Evolutionary conservation across 2,329 filamentous ascomycete species (phyloP), one percentile per base, ranked within the genome.

Genomic region (Neurospora sp.): DNA sequence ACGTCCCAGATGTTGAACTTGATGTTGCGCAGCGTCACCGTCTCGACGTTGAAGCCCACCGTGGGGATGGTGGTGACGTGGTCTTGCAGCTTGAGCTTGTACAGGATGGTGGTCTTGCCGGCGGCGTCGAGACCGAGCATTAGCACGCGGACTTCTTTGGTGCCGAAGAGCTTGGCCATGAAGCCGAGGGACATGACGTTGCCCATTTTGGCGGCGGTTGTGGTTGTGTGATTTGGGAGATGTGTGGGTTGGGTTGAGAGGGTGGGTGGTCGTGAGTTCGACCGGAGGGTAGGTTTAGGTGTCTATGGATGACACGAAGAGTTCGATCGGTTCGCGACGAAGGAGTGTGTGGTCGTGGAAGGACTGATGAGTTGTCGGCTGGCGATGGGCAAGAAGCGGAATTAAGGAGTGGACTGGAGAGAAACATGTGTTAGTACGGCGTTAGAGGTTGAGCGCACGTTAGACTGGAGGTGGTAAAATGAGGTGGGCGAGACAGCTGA

Each of bases 1-100:
- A 98, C 95, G 85, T 98, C 95, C 95, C 95, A 98, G 73, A 98
- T 95, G 78, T 96, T 98, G 86, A 98, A 98, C 83, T 97, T 96
- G 83, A 97, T 94, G 82, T 98, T 98, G 88, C 97, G 97, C 86
- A 97, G 97, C 76, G 94, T 96, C 78, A 98, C 94, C 4, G 93
- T 97, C 86, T 98, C 95, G 82, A 98, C 96, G 87, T 98, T 98
- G 88, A 98, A 98, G 76, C 95, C 96, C 77, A 99, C 96, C 40
- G 96, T 99, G 66, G 96, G 96, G 79, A 98, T 98, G 68, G 96
- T 98, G 73, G 96, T 98, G 78, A 98, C 94, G 80, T 97, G 94
- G 86, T 98, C 93, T 82, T 95, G 94, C 72, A 98, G 90, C 88
- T 98, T 98, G 79, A 99, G 88, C 87, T 97, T 98, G 88, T 98